Evolutionary conservation across 495 filamentous ascomycete species (phyloP).

Genomic region (Mytilinidion resinicola): DNA sequence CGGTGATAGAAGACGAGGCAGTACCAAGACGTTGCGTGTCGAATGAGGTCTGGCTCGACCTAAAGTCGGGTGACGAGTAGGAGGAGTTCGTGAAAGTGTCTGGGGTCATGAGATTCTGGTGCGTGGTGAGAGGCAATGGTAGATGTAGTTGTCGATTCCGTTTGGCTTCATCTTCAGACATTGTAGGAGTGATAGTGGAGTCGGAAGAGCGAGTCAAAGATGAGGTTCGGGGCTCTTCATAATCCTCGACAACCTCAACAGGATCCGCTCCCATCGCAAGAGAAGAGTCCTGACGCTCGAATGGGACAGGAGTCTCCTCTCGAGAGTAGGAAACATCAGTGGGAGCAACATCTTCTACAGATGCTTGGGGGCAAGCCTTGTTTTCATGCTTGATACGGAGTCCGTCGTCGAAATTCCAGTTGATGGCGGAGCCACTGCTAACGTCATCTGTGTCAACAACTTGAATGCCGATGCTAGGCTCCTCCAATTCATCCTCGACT

Average conservation of each 20-base stretch:
- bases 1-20: constrained; percentile 61
- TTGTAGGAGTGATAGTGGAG: constrained; percentile 49
- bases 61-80: constrained; percentile 46
- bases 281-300: constrained; percentile 1
- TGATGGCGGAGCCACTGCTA: constrained; percentile 29
- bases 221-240: constrained; percentile 39
- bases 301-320: constrained; percentile 1
- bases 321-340: constrained; percentile 1
- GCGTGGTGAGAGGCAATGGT: constrained; percentile 24
- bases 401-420: constrained; percentile 34
- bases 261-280: constrained; percentile 19
- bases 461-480: constrained; percentile 40
- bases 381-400: constrained; percentile 28
- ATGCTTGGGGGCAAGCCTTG: constrained; percentile 29
- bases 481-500: constrained; percentile 36
- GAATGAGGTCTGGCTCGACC: constrained; percentile 40
- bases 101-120: constrained; percentile 31
- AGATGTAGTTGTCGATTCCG: constrained; percentile 34
- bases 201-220: constrained; percentile 47
- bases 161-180: constrained; percentile 39
- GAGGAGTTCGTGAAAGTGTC: constrained; percentile 34
- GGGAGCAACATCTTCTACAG: constrained; percentile 22
- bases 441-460: constrained; percentile 39
- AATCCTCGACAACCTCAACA: constrained; percentile 43
- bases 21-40: constrained; percentile 66